Conservation (phyloP, 1,284 basidiomycete genomes). For the Pseudozyma thailandica region DNA sequence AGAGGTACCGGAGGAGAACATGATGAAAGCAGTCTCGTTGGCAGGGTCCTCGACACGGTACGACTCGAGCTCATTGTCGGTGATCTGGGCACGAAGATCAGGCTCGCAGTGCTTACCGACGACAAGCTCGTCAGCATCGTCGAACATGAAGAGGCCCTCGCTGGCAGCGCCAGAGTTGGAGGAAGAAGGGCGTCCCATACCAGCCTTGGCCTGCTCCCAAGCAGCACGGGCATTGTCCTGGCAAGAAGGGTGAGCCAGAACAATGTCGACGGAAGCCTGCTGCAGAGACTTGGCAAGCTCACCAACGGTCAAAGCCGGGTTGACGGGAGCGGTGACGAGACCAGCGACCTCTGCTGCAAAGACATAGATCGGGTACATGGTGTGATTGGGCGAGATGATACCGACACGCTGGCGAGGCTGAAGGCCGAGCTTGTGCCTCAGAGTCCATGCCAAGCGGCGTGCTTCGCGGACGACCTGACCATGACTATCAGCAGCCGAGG, state of each 20-base stretch:
- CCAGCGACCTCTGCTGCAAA: conserved; percentile 55
- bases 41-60: conserved; percentile 44
- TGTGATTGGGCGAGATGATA: conserved; percentile 64
- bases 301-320: conserved; percentile 59
- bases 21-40: conserved; percentile 54
- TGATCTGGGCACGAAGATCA: conserved; percentile 45
- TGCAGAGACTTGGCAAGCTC: conserved; percentile 60
- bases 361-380: conserved; percentile 55
- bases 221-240: conserved; percentile 49
- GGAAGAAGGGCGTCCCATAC: conserved; percentile 20
- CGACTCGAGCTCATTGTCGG: conserved; percentile 41
- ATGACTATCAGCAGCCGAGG: conserved; percentile 14
- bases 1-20: conserved; percentile 62
- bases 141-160: conserved; percentile 56
- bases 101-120: conserved; percentile 39
- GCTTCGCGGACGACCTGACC: conserved; percentile 45
- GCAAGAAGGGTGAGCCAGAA: conserved; percentile 54
- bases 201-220: conserved; percentile 44
- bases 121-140: conserved; percentile 50
- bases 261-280: conserved; percentile 50
- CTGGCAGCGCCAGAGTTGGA: conserved; percentile 6
- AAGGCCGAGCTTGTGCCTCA: conserved; percentile 56
- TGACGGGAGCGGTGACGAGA: conserved; percentile 55
- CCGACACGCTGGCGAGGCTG: conserved; percentile 54
- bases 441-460: conserved; percentile 48